Base-by-base conservation (phyloP, 148 eudicot species). In the Nepenthes mirabilis region DNA sequence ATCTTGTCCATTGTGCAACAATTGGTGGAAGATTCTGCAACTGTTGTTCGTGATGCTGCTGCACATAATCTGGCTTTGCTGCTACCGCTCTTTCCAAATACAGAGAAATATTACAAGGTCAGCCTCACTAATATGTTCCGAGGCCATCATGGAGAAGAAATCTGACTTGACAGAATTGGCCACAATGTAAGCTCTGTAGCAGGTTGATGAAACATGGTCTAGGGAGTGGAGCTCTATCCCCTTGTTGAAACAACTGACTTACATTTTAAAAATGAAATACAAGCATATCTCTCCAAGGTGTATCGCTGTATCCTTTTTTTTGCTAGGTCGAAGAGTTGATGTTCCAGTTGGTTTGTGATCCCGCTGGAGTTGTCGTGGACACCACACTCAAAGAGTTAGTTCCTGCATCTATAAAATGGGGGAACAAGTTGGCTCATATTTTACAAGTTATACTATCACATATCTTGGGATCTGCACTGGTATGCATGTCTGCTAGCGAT, bases 41-140 rank as follows among this genome's bases (percentile, higher is more conserved):
- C 81, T 60, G 95, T 93, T 75, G 99, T 93, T 53, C 90, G 99
- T 65, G 96, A 93, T 69, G 96, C 99, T 79, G 96, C 99, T 55
- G 98, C 96, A 56, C 96, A 79, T 70, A 93, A 93, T 77, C 77
- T 93, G 76, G 91, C 99, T 56, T 75, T 93, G 95, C 78, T 93
- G 84, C 95, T 93, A 72, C 95, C 91, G 58, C 95, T 82, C 84
- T 93, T 93, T 64, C 99, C 99, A 72, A 76, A 81, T 72, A 73
- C 72, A 66, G 99, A 88, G 76, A 93, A 93, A 88, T 88, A 86
- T 93, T 86, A 85, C 96, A 93, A 88, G 99, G 96, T 93, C 99
- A 93, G 99, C 96, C 90, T 93, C 98, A 86, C 82, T 93, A 90
- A 86, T 84, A 84, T 82, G 96, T 85, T 82, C 85, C 90, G 82